phyloP scores from a whole-genome alignment of 148 eudicot genomes.

The Spergularia marina region DNA sequence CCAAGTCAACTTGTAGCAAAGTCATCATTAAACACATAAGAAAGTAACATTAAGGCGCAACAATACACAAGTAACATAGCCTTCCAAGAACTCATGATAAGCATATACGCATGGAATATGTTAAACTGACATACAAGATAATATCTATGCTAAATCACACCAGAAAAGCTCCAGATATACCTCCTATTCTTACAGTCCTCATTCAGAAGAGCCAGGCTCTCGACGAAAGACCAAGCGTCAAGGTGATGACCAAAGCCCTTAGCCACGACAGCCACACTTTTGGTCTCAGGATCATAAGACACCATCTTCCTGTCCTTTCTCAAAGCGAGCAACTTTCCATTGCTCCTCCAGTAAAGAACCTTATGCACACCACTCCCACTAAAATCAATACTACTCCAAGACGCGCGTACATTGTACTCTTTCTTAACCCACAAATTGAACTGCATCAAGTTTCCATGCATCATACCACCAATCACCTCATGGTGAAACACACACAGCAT shows the following conservation, averaged over 20 bases:
- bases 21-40: too few relatives aligned
- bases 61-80: too few relatives aligned
- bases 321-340: background rate
- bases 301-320: background rate
- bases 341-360: conserved; percentile 4
- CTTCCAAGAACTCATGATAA: background rate
- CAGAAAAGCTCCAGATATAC: background rate
- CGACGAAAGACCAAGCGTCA: conserved; percentile 1
- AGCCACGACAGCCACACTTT: background rate
- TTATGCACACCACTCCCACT: background rate
- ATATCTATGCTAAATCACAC: background rate
- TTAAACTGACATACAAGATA: background rate
- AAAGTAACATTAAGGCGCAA: too few relatives aligned
- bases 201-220: conserved; percentile 15
- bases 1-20: too few relatives aligned
- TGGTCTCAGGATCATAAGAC: conserved; percentile 10
- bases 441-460: background rate
- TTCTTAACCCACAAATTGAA: conserved; percentile 15
- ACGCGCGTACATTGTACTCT: background rate
- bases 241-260: background rate
- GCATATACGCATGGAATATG: background rate
- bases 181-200: conserved; percentile 1
- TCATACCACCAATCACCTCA: background rate
- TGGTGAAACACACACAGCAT: conserved; percentile 3
- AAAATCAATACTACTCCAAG: conserved; percentile 13